Evolutionary conservation across 1,284 basidiomycete species (phyloP), one percentile per base, ranked within the genome.

Genomic region (Ceratorhiza oryzae-sativae): DNA sequence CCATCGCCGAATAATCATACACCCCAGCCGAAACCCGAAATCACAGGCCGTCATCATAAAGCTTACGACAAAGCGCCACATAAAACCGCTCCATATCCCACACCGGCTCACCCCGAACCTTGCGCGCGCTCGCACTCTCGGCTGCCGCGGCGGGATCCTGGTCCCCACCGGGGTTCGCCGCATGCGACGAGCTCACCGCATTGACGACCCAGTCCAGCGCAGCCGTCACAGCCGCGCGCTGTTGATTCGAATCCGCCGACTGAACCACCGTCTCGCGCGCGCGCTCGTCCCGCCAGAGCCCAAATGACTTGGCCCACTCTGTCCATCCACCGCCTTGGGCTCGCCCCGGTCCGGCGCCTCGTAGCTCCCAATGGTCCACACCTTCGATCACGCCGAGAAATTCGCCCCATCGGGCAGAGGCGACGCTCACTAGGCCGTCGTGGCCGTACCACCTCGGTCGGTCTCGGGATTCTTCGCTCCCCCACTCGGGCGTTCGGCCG

Each of bases 331-430:
- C 36, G 42, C 23, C 32, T 23, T 42, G 1, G n/a, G 39, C 36
- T 27, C 41, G 10, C 34, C 39, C 27, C 34, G 23, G 13, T 1
- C 42, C 41, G 20, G 45, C 90, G 0, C 97, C 97, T 72, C 97
- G 84, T 77, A 98, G 85, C 77, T 97, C 93, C 97, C 97, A 99
- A 79, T 99, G 97, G 82, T 99, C 96, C 76, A 90, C 92, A 2
- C 90, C 91, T 75, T 97, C 93, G 78, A 99, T 85, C 23, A 90
- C 88, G 3, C 97, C 97, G 18, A 99, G 81, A 80, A 95, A 97
- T 78, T 95, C 93, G 27, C 95, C 95, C 95, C 95, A 97, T 76
- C 89, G 88, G 15, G 95, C 93, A 76, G 90, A 93, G 75, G 91
- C 88, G 15, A 99, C 86, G 13, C 91, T 92, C 20, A 99, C 97